Evolutionary conservation across 176 grass and related monocot genomes (phyloP), one percentile per base, ranked within the genome.

Genomic region (Hordeum marinum): DNA sequence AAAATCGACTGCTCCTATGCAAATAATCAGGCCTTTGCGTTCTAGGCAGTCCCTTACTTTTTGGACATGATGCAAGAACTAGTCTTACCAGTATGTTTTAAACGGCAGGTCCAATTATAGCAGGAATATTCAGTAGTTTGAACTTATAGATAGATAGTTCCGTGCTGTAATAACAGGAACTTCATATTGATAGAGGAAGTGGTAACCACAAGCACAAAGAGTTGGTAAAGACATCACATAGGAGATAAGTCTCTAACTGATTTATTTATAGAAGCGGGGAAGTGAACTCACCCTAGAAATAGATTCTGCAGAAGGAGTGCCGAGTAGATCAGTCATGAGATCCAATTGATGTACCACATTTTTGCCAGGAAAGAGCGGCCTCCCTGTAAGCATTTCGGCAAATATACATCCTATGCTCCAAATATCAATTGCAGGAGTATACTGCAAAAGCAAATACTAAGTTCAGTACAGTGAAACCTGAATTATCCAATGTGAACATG

Each of bases 341-440:
- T 95, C 90, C 48, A 95, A 88, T 39, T 95, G 93, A 81, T 95
- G 88, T 24, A 95, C 93, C 40, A 93, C 93, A 76, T 95, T 95
- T 73, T 95, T 95, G 21, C 93, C 90, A 65, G 93, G 93, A 85
- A 95, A 95, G 27, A 95, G 74, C 17, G 93, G 88, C 50, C 85
- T 93, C 41, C 93, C 93, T 41, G 74, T 83, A 83, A 95, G 83
- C 93, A 95, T 91, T 76, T 95, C 93, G 4, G 93, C 93, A 84
- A 95, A 95, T 92, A 95, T 95, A 63, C 93, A 95, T 35, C 90
- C 93, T 80, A 95, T 37, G 60, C 93, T 93, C 93, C 93, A 95
- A 84, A 95, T 84, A 85, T 95, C 93, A 87, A 95, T 93, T 2
- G 93, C 93, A 40, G 93, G 93, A 29, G 93, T 95, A 73, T 95